Conservation (phyloP, 176 grass and related monocot species). For the Calamus simplicifolius region DNA sequence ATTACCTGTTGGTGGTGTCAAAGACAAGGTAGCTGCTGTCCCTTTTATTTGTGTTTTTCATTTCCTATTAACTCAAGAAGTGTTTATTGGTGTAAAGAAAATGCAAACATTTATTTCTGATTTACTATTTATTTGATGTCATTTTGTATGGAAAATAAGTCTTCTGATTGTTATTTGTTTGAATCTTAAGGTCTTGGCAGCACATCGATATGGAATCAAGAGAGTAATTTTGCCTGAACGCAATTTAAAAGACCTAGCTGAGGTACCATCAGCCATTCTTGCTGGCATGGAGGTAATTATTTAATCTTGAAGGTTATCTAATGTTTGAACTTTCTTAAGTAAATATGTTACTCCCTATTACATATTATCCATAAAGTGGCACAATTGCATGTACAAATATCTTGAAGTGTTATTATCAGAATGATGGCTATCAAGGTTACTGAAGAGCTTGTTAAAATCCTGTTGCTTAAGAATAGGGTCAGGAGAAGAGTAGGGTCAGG, state of each 20-base stretch:
- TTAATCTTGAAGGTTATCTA: conserved; percentile 1
- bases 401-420: no score
- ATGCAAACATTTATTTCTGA: no score
- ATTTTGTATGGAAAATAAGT: no score
- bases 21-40: conserved; percentile 68
- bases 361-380: background rate
- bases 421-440: no score
- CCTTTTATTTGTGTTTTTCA: no score
- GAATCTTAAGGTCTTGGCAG: conserved; percentile 68
- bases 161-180: conserved; percentile 4
- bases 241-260: conserved; percentile 85
- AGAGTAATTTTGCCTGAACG: conserved; percentile 95
- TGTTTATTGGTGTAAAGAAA: no score
- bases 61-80: no score
- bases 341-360: background rate
- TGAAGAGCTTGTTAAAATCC: no score
- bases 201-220: conserved; percentile 90
- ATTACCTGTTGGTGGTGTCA: conserved; percentile 89
- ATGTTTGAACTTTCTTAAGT: background rate
- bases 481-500: no score
- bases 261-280: conserved; percentile 77
- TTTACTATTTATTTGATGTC: no score
- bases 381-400: background rate
- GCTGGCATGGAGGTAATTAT: conserved; percentile 71
- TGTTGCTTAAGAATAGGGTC: no score